These are phyloP conservation scores for barley (Hordeum vulgare) DNA, from an alignment of 176 grass and related monocot genomes.

Conservation along the genomic window DNA sequence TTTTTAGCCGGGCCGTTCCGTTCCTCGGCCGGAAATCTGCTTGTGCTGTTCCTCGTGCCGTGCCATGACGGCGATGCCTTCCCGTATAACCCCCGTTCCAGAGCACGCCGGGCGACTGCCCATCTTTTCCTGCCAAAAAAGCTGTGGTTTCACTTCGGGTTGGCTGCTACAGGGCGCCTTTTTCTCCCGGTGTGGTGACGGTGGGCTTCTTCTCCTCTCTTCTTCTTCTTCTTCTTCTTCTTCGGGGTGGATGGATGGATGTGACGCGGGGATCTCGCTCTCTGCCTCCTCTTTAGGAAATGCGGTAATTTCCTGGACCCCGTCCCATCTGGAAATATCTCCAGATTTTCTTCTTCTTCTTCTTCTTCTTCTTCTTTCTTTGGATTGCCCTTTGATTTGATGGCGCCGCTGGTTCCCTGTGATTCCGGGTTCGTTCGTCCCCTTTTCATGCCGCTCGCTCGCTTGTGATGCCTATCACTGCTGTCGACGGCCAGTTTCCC, in stretches of 20 bases:
- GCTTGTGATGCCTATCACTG: not conserved
- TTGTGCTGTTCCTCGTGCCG: conserved; percentile 13
- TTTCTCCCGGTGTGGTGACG: not conserved
- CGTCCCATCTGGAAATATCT: conserved; percentile 7
- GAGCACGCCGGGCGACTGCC: not conserved
- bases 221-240: not conserved
- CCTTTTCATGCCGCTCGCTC: not conserved
- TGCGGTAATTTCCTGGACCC: conserved; percentile 38
- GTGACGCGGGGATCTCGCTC: conserved; percentile 22
- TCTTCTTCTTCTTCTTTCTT: conserved; percentile 5
- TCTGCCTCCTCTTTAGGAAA: not conserved
- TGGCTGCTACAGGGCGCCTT: not conserved
- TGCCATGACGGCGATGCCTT: not conserved
- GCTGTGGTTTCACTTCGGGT: not conserved
- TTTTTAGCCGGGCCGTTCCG: conserved; percentile 1
- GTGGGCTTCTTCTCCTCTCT: not conserved
- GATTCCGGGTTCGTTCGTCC: not conserved
- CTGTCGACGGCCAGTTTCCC: not conserved
- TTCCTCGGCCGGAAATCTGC: not conserved
- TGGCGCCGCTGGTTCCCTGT: not conserved
- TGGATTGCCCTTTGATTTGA: not conserved
- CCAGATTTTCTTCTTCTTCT: not conserved
- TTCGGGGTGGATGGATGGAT: not conserved
- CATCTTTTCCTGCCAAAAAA: not conserved
- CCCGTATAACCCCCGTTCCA: not conserved